A percentile compares a stretch with the other conserved stretches of the same genome.
Evolutionary conservation across 352 stramenopile genomes (phyloP).

Genomic region (Detonula confervacea): DNA sequence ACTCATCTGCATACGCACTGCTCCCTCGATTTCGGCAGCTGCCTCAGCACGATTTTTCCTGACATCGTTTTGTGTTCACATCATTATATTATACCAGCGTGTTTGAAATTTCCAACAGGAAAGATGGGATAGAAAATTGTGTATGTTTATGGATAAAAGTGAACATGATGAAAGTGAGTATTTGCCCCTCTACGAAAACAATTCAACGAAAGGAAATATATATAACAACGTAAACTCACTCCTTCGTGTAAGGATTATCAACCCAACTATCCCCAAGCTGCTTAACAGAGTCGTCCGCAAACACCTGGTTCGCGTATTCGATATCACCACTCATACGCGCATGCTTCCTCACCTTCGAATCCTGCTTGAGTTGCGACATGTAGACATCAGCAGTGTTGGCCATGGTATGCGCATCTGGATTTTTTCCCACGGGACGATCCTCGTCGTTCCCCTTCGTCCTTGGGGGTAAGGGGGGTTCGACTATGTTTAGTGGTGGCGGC

Average conservation of each 20-base stretch:
- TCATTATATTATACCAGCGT: too few species aligned
- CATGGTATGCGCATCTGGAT: constrained; percentile 77
- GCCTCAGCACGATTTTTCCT: too few species aligned
- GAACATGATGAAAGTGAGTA: not conserved
- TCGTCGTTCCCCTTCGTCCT: too few species aligned
- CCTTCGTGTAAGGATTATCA: constrained; percentile 76
- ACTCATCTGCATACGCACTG: constrained; percentile 44
- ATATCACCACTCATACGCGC: constrained; percentile 65
- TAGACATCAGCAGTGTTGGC: constrained; percentile 82
- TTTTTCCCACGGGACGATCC: constrained; percentile 55
- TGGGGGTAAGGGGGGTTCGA: too few species aligned
- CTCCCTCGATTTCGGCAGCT: too few species aligned
- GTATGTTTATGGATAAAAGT: too few species aligned
- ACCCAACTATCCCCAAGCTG: constrained; percentile 53
- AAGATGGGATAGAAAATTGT: too few species aligned
- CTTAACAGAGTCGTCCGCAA: constrained; percentile 66
- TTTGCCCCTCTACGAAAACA: too few species aligned
- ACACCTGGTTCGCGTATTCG: constrained; percentile 70
- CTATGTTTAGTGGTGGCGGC: not conserved
- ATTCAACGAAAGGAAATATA: not conserved
- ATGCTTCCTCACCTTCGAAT: constrained; percentile 73
- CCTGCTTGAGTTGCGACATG: constrained; percentile 83
- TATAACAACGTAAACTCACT: constrained; percentile 49
- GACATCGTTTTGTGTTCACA: too few species aligned
- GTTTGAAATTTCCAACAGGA: too few species aligned